A percentile compares a stretch with the other conserved stretches of the same genome.
Evolutionary conservation across 2,329 filamentous ascomycete species (phyloP).

Genomic region (Amauroascus verrucosus): DNA sequence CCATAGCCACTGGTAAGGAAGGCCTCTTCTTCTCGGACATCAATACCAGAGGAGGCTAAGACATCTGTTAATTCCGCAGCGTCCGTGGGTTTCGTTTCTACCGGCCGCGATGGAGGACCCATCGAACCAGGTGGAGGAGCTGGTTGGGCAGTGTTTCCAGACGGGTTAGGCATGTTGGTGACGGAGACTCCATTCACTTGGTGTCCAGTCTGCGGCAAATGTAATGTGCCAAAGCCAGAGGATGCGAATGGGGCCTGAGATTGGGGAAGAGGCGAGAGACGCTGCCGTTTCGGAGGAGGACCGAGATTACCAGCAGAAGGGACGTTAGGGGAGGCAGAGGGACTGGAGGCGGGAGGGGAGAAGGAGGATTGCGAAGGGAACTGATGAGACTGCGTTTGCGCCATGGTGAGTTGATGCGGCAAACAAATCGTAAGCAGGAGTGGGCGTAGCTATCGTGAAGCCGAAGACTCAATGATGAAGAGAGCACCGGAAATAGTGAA

Average conservation of each 20-base stretch:
- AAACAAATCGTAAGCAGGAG: too few relatives aligned
- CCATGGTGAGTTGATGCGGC: constrained; percentile 38
- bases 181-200: constrained; percentile 36
- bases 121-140: constrained; percentile 40
- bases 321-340: constrained; percentile 47
- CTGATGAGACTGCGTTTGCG: constrained; percentile 49
- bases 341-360: constrained; percentile 52
- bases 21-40: constrained; percentile 77
- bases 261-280: constrained; percentile 57
- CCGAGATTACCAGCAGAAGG: constrained; percentile 38
- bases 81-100: constrained; percentile 41
- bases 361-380: constrained; percentile 46
- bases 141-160: constrained; percentile 20
- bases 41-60: constrained; percentile 72
- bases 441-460: too few relatives aligned
- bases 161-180: constrained; percentile 41
- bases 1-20: constrained; percentile 53
- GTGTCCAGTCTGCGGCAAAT: constrained; percentile 26
- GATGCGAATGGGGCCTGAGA: constrained; percentile 44
- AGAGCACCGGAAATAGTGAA: background rate
- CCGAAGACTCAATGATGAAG: constrained; percentile 7
- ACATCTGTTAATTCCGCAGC: constrained; percentile 70
- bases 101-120: constrained; percentile 53
- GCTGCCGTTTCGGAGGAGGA: constrained; percentile 63
- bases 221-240: constrained; percentile 46